phyloP scores from a whole-genome alignment of 768 basidiomycete genomes.

The Collybiopsis confluens region DNA sequence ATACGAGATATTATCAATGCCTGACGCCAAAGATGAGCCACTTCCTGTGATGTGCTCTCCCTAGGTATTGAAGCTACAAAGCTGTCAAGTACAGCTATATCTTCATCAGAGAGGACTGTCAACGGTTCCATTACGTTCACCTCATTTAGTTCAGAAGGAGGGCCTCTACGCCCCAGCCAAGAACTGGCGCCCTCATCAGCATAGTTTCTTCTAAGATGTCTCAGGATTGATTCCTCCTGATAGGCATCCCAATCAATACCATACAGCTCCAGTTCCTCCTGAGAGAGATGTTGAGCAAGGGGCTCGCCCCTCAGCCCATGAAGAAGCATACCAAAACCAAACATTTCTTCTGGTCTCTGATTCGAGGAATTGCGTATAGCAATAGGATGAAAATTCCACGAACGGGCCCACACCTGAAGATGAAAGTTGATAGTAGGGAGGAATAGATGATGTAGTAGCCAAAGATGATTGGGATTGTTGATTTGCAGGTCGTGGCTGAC shows the following conservation, averaged over 20 bases:
- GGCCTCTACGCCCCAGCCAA: not conserved
- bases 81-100: too few relatives aligned
- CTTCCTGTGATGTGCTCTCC: too few relatives aligned
- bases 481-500: constrained; percentile 19
- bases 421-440: constrained; percentile 23
- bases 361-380: constrained; percentile 8
- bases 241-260: constrained; percentile 26
- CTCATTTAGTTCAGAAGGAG: not conserved
- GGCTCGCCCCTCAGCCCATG: constrained; percentile 16
- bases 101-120: too few relatives aligned
- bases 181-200: not conserved
- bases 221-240: constrained; percentile 13
- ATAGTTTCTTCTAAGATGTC: constrained; percentile 44
- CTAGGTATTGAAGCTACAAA: too few relatives aligned
- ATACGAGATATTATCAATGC: too few relatives aligned
- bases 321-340: constrained; percentile 14
- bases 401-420: constrained; percentile 16
- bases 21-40: too few relatives aligned
- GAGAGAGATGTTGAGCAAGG: constrained; percentile 7
- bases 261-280: constrained; percentile 17
- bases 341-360: constrained; percentile 15
- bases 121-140: too few relatives aligned
- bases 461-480: constrained; percentile 23
- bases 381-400: constrained; percentile 28
- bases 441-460: constrained; percentile 32